Conservation (phyloP, 306 rosid species). For the Leucaena leucocephala region DNA sequence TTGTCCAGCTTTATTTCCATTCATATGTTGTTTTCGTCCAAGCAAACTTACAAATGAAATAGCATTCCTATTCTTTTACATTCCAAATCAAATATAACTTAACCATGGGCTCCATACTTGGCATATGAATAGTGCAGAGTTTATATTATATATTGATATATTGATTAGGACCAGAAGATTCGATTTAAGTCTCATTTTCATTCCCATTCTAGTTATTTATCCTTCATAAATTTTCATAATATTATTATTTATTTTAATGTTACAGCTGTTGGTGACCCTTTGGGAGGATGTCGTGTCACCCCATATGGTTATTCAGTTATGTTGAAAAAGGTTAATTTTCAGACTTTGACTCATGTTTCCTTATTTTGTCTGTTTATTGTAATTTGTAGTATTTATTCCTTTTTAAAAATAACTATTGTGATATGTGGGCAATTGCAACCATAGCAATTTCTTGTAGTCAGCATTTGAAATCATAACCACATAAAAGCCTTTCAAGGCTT, state of each 20-base stretch:
- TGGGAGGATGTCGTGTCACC: constrained; percentile 89
- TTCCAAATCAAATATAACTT: background rate
- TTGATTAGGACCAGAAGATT: too few relatives aligned
- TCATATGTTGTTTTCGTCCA: background rate
- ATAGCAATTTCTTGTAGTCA: background rate
- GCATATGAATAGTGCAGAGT: too few relatives aligned
- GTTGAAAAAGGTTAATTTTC: constrained; percentile 68
- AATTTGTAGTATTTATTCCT: constrained; percentile 31
- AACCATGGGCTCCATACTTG: background rate
- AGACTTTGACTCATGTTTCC: constrained; percentile 24
- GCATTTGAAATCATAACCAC: background rate
- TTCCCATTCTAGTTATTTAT: constrained; percentile 5
- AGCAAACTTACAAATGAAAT: background rate
- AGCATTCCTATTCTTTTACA: background rate
- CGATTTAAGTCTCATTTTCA: too few relatives aligned
- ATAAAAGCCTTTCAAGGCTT: background rate
- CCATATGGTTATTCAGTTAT: constrained; percentile 84
- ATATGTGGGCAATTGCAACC: background rate
- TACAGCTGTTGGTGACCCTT: constrained; percentile 89
- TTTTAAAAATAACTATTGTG: constrained; percentile 18
- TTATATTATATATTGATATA: too few relatives aligned
- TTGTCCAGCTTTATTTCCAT: background rate
- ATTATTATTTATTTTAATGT: constrained; percentile 24
- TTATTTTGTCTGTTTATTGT: constrained; percentile 25
- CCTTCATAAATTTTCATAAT: constrained; percentile 1